A percentile compares a stretch with the other conserved stretches of the same genome.
phyloP scores from a whole-genome alignment of 2,329 filamentous ascomycete species.

The Alternaria atra region DNA sequence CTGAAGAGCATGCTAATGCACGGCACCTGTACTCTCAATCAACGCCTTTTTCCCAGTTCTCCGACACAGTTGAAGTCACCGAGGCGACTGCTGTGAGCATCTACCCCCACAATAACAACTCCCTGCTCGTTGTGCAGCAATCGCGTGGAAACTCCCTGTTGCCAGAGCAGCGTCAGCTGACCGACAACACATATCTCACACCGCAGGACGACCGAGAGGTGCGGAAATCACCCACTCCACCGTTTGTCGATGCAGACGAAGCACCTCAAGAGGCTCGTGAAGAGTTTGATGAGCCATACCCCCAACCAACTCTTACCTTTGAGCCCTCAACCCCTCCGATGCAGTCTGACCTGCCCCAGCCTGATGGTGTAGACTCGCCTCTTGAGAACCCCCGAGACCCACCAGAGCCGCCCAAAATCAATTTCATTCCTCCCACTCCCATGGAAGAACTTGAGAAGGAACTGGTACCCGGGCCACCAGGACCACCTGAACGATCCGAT shows the following conservation, averaged over 20 bases:
- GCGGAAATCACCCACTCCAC: conserved; percentile 34
- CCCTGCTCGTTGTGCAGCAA: conserved; percentile 70
- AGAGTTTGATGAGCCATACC: conserved; percentile 14
- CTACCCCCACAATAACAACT: conserved; percentile 70
- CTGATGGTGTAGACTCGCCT: conserved; percentile 61
- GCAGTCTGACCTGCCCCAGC: conserved; percentile 35
- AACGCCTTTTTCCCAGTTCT: conserved; percentile 59
- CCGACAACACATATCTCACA: conserved; percentile 23
- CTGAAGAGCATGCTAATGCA: conserved; percentile 51
- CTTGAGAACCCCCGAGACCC: conserved; percentile 67
- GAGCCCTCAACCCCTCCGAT: conserved; percentile 50
- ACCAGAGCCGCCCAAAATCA: conserved; percentile 65
- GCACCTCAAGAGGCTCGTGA: conserved; percentile 7
- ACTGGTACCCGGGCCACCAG: conserved; percentile 43
- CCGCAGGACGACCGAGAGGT: conserved; percentile 28
- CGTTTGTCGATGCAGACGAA: conserved; percentile 37
- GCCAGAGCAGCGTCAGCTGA: conserved; percentile 26
- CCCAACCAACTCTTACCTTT: conserved; percentile 42
- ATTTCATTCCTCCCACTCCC: conserved; percentile 65
- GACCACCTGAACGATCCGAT: conserved; percentile 42
- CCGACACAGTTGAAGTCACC: conserved; percentile 66
- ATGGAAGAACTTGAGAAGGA: conserved; percentile 56
- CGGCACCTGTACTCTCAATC: conserved; percentile 60
- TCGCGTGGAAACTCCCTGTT: conserved; percentile 41
- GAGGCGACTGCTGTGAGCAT: conserved; percentile 69